These are phyloP conservation scores for Trebouxia sp. DNA, from an alignment of 139 green algal species.

Conservation along the genomic window DNA sequence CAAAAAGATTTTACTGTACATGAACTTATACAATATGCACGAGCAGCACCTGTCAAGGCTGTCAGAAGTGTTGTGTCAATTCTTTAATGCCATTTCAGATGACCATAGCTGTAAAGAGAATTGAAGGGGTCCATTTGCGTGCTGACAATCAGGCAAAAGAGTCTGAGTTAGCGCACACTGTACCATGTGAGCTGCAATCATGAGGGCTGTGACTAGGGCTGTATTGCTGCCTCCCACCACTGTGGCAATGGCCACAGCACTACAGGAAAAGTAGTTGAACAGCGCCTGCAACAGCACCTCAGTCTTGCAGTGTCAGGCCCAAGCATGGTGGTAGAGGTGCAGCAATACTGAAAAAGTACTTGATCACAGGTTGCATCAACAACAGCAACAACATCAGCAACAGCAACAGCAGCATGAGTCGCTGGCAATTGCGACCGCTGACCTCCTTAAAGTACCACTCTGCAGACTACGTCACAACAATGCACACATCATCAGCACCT, in stretches of 20 bases:
- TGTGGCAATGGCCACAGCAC: conserved; percentile 24
- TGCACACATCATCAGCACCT: too few species aligned
- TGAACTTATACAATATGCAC: too few species aligned
- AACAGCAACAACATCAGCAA: too few species aligned
- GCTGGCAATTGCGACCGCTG: too few species aligned
- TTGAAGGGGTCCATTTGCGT: not conserved
- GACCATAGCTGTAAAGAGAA: not conserved
- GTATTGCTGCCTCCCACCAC: not conserved
- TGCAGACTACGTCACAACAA: too few species aligned
- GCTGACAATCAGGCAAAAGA: not conserved
- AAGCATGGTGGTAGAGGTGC: too few species aligned
- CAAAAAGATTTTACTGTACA: too few species aligned
- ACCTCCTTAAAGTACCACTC: too few species aligned
- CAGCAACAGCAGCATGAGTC: too few species aligned
- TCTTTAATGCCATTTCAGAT: not conserved
- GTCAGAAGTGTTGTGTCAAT: not conserved
- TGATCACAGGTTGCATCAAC: too few species aligned
- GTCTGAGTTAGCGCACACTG: not conserved
- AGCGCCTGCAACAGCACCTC: not conserved
- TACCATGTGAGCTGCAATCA: conserved; percentile 35
- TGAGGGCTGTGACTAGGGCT: not conserved
- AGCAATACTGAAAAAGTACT: too few species aligned
- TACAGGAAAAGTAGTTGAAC: conserved; percentile 34
- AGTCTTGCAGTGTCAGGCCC: too few species aligned
- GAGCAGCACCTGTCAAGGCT: not conserved